Base-by-base conservation (phyloP, 1,284 basidiomycete species). In the Wallemia mellicola region DNA sequence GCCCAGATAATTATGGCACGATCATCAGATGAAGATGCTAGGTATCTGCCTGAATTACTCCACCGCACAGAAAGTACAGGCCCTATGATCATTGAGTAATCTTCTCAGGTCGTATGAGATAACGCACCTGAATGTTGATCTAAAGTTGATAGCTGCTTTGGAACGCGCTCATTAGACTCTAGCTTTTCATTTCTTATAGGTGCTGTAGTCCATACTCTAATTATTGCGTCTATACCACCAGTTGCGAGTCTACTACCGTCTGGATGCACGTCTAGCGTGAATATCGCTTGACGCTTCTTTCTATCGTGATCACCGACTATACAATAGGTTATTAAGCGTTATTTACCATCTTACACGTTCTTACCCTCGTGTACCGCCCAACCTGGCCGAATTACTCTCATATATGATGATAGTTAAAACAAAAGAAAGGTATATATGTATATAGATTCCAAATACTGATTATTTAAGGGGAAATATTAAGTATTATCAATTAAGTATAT, bases 1-100 rank as follows among this genome's bases (percentile, higher is more conserved):
- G 92, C 87, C 92, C 92, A 99, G 59, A 99, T 81, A 79, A 98
- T 85, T 25, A 92, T 80, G 64, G 94, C 83, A 64, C 82, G 80
- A 68, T 99, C 92, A 70, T 98, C 92, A 61, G 88, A 91, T 19
- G 94, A 92, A 66, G 86, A 92, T 1, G 94, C 94, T 9, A 99
- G 75, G 79, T 85, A 96, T 59, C 83, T 73, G 3, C 92, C 94
- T 17, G 84, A 86, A 69, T 92, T 81, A 14, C 89, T 87, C 92
- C 92, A 99, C 60, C 92, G 73, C n/a, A 96, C 84, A 19, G 83
- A 81, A 25, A 98, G 74, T 1, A 99, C 92, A 0, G 88, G 86
- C 0, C 92, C 75, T 76, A 62, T n/a, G n/a, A 7, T 22, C 30
- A 3, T 9, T 26, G 27, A 19, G 24, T 11, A 24, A 2, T 28